phyloP scores from a whole-genome alignment of 2,329 filamentous ascomycete species.

The Beauveria caledonica region DNA sequence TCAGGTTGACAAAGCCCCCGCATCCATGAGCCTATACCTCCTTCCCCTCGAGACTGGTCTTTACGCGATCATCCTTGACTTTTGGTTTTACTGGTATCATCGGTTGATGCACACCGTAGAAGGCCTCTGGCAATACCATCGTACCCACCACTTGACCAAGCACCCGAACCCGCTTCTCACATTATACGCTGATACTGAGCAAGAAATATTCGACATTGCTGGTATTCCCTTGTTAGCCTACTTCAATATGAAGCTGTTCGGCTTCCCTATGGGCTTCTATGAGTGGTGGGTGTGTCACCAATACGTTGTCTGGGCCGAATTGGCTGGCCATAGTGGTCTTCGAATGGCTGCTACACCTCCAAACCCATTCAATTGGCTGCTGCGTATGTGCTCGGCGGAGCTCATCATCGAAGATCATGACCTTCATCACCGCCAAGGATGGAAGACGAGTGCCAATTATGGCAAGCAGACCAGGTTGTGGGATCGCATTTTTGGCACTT shows the following conservation, averaged over 20 bases:
- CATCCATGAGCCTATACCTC: conserved; percentile 18
- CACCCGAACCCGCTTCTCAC: conserved; percentile 32
- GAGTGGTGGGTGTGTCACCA: conserved; percentile 39
- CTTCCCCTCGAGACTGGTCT: conserved; percentile 23
- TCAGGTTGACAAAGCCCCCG: conserved; percentile 10
- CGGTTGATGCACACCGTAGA: conserved; percentile 31
- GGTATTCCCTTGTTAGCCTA: conserved; percentile 33
- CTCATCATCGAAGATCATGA: conserved; percentile 35
- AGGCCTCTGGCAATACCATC: conserved; percentile 30
- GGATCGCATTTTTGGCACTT: conserved; percentile 8
- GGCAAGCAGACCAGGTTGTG: conserved; percentile 8
- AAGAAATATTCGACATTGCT: conserved; percentile 34
- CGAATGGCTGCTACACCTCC: conserved; percentile 28
- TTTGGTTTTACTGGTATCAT: conserved; percentile 20
- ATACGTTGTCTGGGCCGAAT: conserved; percentile 33
- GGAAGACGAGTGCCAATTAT: conserved; percentile 14
- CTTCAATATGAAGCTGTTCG: conserved; percentile 24
- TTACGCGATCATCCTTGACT: conserved; percentile 31
- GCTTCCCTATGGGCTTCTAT: conserved; percentile 37
- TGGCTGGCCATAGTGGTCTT: conserved; percentile 31
- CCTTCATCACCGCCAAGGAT: conserved; percentile 31
- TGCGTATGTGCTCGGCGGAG: conserved; percentile 25
- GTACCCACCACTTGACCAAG: conserved; percentile 37
- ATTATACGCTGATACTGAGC: conserved; percentile 33
- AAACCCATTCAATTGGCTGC: conserved; percentile 25